Conservation (phyloP, 2,329 filamentous ascomycete species). For the Paraconiothyrium brasiliense region DNA sequence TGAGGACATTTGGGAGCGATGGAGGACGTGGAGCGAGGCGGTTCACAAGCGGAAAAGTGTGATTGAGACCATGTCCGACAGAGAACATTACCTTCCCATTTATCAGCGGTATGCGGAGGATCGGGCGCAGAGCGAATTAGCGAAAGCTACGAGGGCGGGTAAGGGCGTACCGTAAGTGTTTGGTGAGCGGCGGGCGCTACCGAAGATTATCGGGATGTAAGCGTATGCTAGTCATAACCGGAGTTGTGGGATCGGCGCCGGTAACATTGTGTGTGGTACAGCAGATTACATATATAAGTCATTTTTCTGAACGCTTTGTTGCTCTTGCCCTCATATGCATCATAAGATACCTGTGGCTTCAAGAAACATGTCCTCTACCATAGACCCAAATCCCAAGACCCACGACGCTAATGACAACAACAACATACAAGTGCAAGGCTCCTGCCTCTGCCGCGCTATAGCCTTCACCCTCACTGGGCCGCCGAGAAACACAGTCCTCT, state of each 20-base stretch:
- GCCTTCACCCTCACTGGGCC: neutral
- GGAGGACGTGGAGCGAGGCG: conserved; percentile 70
- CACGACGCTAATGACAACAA: neutral
- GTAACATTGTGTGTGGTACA: neutral
- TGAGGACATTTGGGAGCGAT: conserved; percentile 69
- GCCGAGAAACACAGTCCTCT: conserved; percentile 10
- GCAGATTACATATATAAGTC: neutral
- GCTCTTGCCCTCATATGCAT: neutral
- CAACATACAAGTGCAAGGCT: neutral
- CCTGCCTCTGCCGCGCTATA: conserved; percentile 11
- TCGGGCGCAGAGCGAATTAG: conserved; percentile 57
- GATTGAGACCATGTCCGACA: conserved; percentile 72
- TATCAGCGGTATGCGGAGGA: conserved; percentile 65
- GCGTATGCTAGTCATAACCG: neutral
- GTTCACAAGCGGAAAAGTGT: conserved; percentile 70
- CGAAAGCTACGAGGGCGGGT: conserved; percentile 65
- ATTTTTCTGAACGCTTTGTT: neutral
- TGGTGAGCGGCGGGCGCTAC: neutral
- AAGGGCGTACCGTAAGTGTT: conserved; percentile 66
- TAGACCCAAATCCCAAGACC: neutral
- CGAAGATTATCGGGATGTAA: neutral
- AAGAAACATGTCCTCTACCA: neutral
- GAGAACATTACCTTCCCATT: conserved; percentile 72
- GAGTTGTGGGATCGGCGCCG: neutral
- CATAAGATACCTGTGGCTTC: neutral